A percentile compares a stretch with the other conserved stretches of the same genome.
phyloP scores from a whole-genome alignment of 257 asterid species.

The Linderniella brevidens region DNA sequence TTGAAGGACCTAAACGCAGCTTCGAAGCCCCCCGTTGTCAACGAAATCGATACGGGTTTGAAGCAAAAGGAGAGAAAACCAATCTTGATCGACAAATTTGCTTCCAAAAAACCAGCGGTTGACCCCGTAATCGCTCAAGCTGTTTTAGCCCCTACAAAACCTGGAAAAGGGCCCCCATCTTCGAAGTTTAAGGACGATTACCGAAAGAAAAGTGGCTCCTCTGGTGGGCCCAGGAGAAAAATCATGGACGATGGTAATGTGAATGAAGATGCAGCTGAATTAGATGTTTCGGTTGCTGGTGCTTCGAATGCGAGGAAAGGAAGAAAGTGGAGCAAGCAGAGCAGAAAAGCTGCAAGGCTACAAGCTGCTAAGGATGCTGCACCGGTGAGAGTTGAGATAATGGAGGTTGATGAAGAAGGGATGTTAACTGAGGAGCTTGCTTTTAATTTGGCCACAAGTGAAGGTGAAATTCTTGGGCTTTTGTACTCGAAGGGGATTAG shows the following conservation, averaged over 20 bases:
- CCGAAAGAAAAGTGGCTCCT: constrained; percentile 39
- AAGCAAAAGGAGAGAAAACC: constrained; percentile 63
- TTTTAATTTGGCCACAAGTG: constrained; percentile 59
- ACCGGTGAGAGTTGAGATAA: constrained; percentile 74
- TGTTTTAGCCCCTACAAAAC: constrained; percentile 69
- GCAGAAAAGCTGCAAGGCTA: constrained; percentile 90
- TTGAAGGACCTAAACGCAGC: constrained; percentile 70
- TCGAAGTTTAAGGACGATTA: constrained; percentile 58
- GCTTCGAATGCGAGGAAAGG: constrained; percentile 56
- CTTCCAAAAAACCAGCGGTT: constrained; percentile 67
- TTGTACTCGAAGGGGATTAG: constrained; percentile 75
- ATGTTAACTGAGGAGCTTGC: constrained; percentile 89
- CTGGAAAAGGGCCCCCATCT: constrained; percentile 40
- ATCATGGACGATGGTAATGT: constrained; percentile 21
- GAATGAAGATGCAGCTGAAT: constrained; percentile 63
- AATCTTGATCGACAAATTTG: constrained; percentile 85
- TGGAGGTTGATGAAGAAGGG: constrained; percentile 92
- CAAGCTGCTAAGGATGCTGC: constrained; percentile 92
- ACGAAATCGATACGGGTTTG: constrained; percentile 23
- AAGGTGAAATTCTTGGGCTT: constrained; percentile 83
- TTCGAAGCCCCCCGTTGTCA: constrained; percentile 25
- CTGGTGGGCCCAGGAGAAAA: constrained; percentile 62
- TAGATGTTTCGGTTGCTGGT: constrained; percentile 65
- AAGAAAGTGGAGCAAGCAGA: constrained; percentile 95
- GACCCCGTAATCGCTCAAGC: constrained; percentile 69